phyloP scores from a whole-genome alignment of 306 rosid genomes.

The Alnus rubra region DNA sequence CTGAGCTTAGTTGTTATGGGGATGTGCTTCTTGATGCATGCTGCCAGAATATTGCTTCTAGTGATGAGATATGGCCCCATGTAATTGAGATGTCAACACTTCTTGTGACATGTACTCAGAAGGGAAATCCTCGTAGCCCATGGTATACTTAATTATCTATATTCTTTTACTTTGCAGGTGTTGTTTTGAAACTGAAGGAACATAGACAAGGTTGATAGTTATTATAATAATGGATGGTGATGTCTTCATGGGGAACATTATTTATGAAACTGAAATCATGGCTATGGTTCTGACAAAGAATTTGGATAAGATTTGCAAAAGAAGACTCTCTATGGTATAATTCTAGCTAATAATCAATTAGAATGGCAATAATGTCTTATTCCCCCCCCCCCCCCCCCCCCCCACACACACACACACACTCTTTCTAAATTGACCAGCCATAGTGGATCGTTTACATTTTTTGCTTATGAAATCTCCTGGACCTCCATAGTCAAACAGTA shows the following conservation, averaged over 20 bases:
- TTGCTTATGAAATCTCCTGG: not conserved
- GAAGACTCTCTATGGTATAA: not conserved
- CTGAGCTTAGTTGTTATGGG: conserved; percentile 61
- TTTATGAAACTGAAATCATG: conserved; percentile 18
- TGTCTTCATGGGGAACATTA: conserved; percentile 1
- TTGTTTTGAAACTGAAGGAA: conserved; percentile 29
- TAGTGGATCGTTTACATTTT: not conserved
- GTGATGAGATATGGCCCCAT: conserved; percentile 79
- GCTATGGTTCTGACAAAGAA: not conserved
- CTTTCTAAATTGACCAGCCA: not conserved
- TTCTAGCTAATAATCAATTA: not conserved
- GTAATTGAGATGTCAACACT: conserved; percentile 79
- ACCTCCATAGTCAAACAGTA: too few species aligned
- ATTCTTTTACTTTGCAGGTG: conserved; percentile 13
- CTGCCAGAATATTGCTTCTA: conserved; percentile 82
- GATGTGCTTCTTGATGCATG: conserved; percentile 96
- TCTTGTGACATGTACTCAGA: conserved; percentile 60
- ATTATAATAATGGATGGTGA: not conserved
- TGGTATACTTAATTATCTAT: conserved; percentile 54
- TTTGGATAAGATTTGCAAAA: not conserved
- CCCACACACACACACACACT: too few species aligned
- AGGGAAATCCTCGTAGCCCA: conserved; percentile 80
- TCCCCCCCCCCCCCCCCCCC: not conserved
- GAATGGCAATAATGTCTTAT: not conserved
- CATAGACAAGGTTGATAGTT: not conserved